phyloP scores from a whole-genome alignment of 345 rosid species.

The Eucalyptus viminalis region DNA sequence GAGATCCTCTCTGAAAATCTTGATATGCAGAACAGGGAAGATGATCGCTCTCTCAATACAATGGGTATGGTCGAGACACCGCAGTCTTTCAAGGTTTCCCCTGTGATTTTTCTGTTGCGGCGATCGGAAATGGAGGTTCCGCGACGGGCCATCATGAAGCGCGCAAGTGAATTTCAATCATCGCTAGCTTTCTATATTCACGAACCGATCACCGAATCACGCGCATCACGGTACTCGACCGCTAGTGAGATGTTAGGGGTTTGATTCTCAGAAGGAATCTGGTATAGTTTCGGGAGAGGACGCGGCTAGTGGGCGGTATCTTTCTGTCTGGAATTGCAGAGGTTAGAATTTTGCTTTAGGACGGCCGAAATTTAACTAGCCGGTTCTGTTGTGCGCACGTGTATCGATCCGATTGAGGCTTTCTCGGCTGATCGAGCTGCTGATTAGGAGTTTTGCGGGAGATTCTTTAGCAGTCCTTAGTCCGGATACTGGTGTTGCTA shows the following conservation, averaged over 20 bases:
- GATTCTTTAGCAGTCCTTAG: rapidly evolving
- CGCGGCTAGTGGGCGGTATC: background rate
- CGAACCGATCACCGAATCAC: background rate
- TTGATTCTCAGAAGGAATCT: background rate
- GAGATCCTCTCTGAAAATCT: background rate
- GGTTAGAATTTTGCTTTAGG: background rate
- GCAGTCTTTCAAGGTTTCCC: background rate
- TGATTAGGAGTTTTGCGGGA: background rate
- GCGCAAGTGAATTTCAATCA: background rate
- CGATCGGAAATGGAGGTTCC: background rate
- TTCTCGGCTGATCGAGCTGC: background rate
- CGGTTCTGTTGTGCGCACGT: background rate
- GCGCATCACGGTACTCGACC: background rate
- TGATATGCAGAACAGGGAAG: background rate
- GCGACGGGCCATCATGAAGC: background rate
- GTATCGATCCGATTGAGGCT: background rate
- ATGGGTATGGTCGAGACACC: background rate
- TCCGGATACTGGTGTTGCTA: background rate
- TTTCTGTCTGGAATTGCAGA: background rate
- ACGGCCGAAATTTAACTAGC: background rate
- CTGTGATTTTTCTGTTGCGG: background rate
- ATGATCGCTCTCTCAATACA: background rate
- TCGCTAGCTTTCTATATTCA: background rate
- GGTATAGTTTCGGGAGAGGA: background rate
- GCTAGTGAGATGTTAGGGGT: background rate